These are phyloP conservation scores for Luffa acutangula DNA, from an alignment of 306 rosid genomes.

Conservation along the genomic window DNA sequence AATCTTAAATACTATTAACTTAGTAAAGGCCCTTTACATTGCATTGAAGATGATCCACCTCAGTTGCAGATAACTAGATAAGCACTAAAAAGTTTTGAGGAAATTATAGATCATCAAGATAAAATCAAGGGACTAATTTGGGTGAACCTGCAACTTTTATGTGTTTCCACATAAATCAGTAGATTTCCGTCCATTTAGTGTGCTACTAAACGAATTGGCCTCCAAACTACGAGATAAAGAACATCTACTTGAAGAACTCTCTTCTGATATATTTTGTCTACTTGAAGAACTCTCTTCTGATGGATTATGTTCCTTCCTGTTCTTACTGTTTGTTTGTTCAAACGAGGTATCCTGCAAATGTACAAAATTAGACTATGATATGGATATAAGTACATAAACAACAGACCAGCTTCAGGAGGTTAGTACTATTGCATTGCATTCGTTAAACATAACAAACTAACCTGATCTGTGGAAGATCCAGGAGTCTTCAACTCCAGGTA, in stretches of 20 bases:
- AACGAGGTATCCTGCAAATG: slow-evolving; percentile 49
- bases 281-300: slow-evolving; percentile 52
- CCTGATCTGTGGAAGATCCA: slow-evolving; percentile 69
- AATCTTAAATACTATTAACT: not conserved
- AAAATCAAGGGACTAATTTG: not conserved
- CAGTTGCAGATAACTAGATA: not conserved
- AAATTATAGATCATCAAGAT: not conserved
- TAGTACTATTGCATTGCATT: not conserved
- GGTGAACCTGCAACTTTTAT: slow-evolving; percentile 2
- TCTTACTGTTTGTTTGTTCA: slow-evolving; percentile 29
- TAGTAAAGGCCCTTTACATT: not conserved
- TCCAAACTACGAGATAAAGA: slow-evolving; percentile 55
- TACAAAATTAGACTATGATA: not conserved
- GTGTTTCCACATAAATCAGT: slow-evolving; percentile 20
- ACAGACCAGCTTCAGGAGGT: not conserved
- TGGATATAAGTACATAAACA: not conserved
- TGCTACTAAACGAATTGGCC: slow-evolving; percentile 63
- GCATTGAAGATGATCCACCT: not conserved
- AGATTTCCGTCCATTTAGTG: slow-evolving; percentile 32
- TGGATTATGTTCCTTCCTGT: slow-evolving; percentile 30
- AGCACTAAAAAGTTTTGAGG: not conserved
- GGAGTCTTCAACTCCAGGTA: slow-evolving; percentile 74
- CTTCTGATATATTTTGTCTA: slow-evolving; percentile 31
- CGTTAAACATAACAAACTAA: slow-evolving; percentile 11
- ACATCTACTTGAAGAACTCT: slow-evolving; percentile 57